Evolutionary conservation across 306 rosid species (phyloP).

Genomic region (Clitoria ternatea): DNA sequence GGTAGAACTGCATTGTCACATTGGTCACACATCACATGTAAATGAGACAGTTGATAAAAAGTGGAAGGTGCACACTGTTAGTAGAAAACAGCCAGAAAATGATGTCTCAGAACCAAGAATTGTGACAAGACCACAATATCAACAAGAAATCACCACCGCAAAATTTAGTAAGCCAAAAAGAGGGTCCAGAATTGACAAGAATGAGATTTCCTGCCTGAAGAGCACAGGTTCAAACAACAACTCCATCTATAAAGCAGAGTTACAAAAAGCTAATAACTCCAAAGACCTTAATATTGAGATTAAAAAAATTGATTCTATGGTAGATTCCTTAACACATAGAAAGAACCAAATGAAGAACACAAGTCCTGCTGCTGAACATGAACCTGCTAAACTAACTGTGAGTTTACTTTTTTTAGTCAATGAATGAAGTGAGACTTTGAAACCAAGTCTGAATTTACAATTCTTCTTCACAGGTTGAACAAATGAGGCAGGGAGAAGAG

Average conservation of each 20-base stretch:
- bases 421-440: background rate
- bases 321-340: background rate
- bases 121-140: constrained; percentile 40
- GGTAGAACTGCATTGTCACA: constrained; percentile 35
- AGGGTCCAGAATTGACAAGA: constrained; percentile 21
- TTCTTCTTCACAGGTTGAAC: background rate
- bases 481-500: background rate
- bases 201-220: background rate
- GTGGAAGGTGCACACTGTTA: constrained; percentile 21
- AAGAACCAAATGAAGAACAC: background rate
- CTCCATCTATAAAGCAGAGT: background rate
- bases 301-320: constrained; percentile 27
- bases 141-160: constrained; percentile 27
- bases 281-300: background rate
- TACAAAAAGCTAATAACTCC: background rate
- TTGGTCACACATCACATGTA: constrained; percentile 33
- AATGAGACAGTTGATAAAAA: constrained; percentile 39
- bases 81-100: constrained; percentile 35
- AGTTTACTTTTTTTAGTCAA: background rate
- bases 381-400: background rate
- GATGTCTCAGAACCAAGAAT: constrained; percentile 28
- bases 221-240: background rate
- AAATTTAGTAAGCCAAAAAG: constrained; percentile 42
- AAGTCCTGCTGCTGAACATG: background rate
- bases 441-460: background rate